Conservation (phyloP, 1,284 basidiomycete species). For the Mycena sp. region DNA sequence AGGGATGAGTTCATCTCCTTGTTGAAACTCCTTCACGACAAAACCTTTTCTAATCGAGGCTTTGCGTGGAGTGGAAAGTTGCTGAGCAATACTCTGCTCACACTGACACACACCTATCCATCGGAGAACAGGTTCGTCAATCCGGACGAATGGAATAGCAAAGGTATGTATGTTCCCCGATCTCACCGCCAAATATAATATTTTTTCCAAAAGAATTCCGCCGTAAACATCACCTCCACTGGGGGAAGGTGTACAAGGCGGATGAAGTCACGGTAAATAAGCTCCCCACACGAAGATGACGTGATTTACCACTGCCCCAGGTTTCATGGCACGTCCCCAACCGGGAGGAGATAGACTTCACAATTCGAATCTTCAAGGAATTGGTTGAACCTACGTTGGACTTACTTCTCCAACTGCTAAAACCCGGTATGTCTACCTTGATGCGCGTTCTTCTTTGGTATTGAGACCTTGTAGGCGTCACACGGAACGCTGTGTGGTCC, state of each 20-base stretch:
- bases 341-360: slow-evolving; percentile 79
- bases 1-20: slow-evolving; percentile 74
- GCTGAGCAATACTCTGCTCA: slow-evolving; percentile 79
- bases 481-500: slow-evolving; percentile 76
- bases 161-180: slow-evolving; percentile 58
- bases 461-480: slow-evolving; percentile 45
- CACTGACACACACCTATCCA: slow-evolving; percentile 86
- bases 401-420: slow-evolving; percentile 70
- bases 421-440: slow-evolving; percentile 55
- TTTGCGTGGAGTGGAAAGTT: slow-evolving; percentile 87
- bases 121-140: slow-evolving; percentile 89
- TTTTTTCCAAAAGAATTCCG: slow-evolving; percentile 67
- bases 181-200: background rate
- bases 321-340: slow-evolving; percentile 85
- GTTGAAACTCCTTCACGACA: slow-evolving; percentile 74
- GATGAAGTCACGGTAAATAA: slow-evolving; percentile 66
- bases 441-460: background rate
- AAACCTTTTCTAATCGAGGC: slow-evolving; percentile 85
- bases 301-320: slow-evolving; percentile 47
- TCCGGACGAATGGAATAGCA: slow-evolving; percentile 80
- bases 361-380: slow-evolving; percentile 78
- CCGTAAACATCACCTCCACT: slow-evolving; percentile 78
- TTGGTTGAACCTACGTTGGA: slow-evolving; percentile 77
- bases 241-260: slow-evolving; percentile 78
- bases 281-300: background rate